Evolutionary conservation across 1,284 basidiomycete genomes (phyloP), one percentile per base, ranked within the genome.

Genomic region (Tilletiopsis washingtonensis): DNA sequence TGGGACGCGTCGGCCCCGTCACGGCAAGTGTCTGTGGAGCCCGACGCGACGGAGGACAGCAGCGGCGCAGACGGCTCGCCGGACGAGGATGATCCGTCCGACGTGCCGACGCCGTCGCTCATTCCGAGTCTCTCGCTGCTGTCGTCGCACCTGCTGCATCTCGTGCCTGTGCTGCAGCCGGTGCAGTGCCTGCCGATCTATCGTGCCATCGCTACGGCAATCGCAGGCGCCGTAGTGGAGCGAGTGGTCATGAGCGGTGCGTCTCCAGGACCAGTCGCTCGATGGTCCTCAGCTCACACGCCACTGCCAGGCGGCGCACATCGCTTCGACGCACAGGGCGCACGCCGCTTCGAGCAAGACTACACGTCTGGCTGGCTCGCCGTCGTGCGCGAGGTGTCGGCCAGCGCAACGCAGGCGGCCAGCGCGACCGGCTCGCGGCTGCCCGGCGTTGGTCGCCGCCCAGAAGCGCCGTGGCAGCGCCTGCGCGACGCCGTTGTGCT

Each of bases 331-430:
- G n/a, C 19, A 3, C 19, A 20, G 2, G 61, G 58, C 2, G 56
- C 49, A 0, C 20, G 39, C 2, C 50, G 59, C 0, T 69, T 70
- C 46, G 27, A 25, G 2, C 37, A 37, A 3, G 68, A 70, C 44
- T 45, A 68, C 20, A 29, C 53, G 5, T 34, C 54, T 4, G 68
- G 68, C 4, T 70, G 68, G 68, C 40, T 70, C 5, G 57, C 54
- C 7, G 65, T 70, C 19, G 56, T 62, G 2, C 17, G 39, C 1
- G 62, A 62, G 14, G 5, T 62, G 19, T 45, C n/a, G 0, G 29
- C 43, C 0, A 21, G 15, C 34, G 37, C 37, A 21, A 5, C 15
- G 20, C 36, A 38, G 32, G 19, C 3, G 40, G 40, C 27, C n/a
- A 50, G 27, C 3, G 41, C 3, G 43, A 43, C 15, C 34, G 53